Evolutionary conservation across 257 asterid genomes (phyloP), one percentile per base, ranked within the genome.

Genomic region (Phtheirospermum japonicum): DNA sequence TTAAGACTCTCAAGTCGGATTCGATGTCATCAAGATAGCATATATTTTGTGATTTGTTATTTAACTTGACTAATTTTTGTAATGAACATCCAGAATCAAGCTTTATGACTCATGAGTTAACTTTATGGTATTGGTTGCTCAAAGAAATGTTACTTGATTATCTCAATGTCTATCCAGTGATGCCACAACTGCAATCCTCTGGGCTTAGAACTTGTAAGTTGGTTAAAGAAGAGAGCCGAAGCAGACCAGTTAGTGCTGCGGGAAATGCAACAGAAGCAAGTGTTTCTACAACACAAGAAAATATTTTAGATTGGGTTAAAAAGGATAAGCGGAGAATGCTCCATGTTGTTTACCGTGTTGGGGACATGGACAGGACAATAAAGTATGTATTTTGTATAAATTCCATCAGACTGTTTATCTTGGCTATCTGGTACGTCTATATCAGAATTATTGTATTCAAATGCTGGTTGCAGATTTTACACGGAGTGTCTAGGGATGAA

Each of bases 401-500:
- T 26, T 12, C 54, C 9, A 12, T 33, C n/a, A 9, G 46, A 51
- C 72, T 53, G 53, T 63, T 57, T 6, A 45, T 40, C 56, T 72
- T 62, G 62, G 72, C 48, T 70, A 72, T 63, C 48, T 68, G 57
- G 33, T 77, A 50, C 19, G 39, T 71, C 70, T 40, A 11, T 53
- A 32, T 57, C 6, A 43, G 59, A 53, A 13, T 51, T 56, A 23
- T 61, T 58, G 36, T 43, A 50, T 51, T 69, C 40, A 63, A 70
- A 55, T 68, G 50, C 30, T 74, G 74, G 54, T 54, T 78, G 80
- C 86, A 93, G 99, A 75, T 93, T 93, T 84, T 93, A 93, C 82
- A 85, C 96, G 0, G 97, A 93, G 74, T 93, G 97, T 67, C 77
- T 93, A 51, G 99, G 99, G 40, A 93, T 93, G 99, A 93, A 93